Evolutionary conservation across 805 yeast species (phyloP), one percentile per base, ranked within the genome.

Genomic region (Candida yuanshanica): DNA sequence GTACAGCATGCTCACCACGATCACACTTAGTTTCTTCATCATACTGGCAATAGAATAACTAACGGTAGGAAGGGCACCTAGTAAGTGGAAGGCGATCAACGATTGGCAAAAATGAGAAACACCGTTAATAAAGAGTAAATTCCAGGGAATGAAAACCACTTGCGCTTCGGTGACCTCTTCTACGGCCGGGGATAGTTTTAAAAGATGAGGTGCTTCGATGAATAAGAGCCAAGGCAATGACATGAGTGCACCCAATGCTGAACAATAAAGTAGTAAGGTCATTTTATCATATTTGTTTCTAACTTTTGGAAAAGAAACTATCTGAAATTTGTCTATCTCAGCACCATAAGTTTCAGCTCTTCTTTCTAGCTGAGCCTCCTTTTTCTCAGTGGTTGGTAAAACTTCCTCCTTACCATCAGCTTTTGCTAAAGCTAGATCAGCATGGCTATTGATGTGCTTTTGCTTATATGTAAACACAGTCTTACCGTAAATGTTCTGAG

Each of bases 401-500:
- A 31, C 44, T 35, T 35, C 42, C 14, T 41, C 27, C 21, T 18
- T 31, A 12, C 18, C 21, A 18, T 31, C 20, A 14, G 39, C 24
- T 36, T 41, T 7, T 43, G 42, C 12, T 13, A 40, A 39, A 11
- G 61, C 61, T 20, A 56, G 37, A 20, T 51, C 53, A 1, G 59
- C 44, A 36, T 53, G 61, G 33, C 50, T 47, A 23, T 49, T 55
- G 29, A 45, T 38, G 16, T 43, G 42, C 18, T 43, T 56, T 13
- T 51, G 55, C 40, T 61, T 63, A 50, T 53, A 62, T 27, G 90
- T 86, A 46, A 88, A 75, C 31, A 89, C 79, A 48, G 79, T 81
- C 63, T 89, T 89, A 29, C 93, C 89, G 61, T 86, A 88, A 35
- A 89, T 84, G 57, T 88, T 88, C 56, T 88, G 95, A 3, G 80